Percentiles rank a stretch among this genome's conserved stretches.
phyloP scores from a whole-genome alignment of 768 basidiomycete species.

The Rhizopogon sp. region DNA sequence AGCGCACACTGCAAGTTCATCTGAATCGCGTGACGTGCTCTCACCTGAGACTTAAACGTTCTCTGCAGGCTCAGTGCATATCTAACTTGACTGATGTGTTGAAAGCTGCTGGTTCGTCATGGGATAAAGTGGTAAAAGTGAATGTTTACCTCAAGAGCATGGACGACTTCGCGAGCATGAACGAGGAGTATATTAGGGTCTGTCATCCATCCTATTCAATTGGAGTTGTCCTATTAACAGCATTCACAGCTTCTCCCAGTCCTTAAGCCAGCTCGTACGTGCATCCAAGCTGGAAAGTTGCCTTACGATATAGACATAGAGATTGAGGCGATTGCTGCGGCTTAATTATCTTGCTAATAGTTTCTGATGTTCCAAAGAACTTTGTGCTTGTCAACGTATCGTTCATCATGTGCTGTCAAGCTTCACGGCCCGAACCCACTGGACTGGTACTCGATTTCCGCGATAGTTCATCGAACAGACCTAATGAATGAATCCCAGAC shows the following conservation, averaged over 20 bases:
- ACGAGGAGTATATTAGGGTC: slow-evolving; percentile 53
- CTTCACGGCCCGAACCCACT: too few relatives aligned
- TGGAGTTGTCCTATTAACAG: not conserved
- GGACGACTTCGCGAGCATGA: slow-evolving; percentile 52
- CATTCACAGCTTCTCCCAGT: slow-evolving; percentile 36
- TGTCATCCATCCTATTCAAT: slow-evolving; percentile 1
- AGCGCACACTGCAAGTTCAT: slow-evolving; percentile 48
- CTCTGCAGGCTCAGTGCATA: slow-evolving; percentile 49
- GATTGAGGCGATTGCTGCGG: slow-evolving; percentile 59
- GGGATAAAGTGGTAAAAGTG: slow-evolving; percentile 53
- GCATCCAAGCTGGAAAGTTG: slow-evolving; percentile 66
- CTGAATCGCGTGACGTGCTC: not conserved
- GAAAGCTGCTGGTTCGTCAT: slow-evolving; percentile 48
- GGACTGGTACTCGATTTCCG: too few relatives aligned
- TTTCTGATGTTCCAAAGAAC: not conserved
- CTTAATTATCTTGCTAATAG: slow-evolving; percentile 1
- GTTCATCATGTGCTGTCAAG: too few relatives aligned
- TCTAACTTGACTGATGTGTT: slow-evolving; percentile 50
- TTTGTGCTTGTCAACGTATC: too few relatives aligned
- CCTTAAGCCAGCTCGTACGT: slow-evolving; percentile 69
- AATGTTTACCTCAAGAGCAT: slow-evolving; percentile 61
- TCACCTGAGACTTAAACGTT: not conserved
- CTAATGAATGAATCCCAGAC: too few relatives aligned
- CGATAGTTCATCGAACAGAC: too few relatives aligned
- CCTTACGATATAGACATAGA: slow-evolving; percentile 70